Evolutionary conservation across 2,329 filamentous ascomycete species (phyloP), one percentile per base, ranked within the genome.

Genomic region (Colletotrichum melonis): DNA sequence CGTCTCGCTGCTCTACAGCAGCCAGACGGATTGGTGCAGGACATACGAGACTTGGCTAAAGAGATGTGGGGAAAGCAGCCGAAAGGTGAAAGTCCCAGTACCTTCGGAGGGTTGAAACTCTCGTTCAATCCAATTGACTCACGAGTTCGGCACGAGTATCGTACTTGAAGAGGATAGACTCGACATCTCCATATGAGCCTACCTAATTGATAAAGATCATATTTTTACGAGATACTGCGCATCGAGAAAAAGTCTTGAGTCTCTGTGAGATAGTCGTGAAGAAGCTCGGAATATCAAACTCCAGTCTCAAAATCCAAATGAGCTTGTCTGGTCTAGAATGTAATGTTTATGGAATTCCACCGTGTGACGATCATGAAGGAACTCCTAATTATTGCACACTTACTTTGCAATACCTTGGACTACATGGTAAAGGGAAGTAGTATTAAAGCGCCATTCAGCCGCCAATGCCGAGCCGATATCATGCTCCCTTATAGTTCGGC

Each of bases 1-100:
- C 75, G 76, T 24, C 77, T 78, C 69, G 65, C 75, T 19, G 72
- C 76, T 2, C 55, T 78, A 22, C 74, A 76, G 60, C 64, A 69
- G 19, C 73, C 73, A 5, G 26, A 59, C n/a, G 64, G 65, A 12
- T 19, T 74, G 5, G 35, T 54, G 22, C 24, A 63, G 28, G 73
- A 74, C 22, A 24, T 74, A 46, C 58, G 73, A 14, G 64, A 67
- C 5, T 52, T 74, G 2, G 73, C 57, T 9, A 38, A 12, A 26
- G 24, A 59, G 28, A 55, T 42, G 11, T 70, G 62, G 68, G 0
- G n/a, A 1, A 12, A 5, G 11, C 55, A 26, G 54, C 22, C 54
- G 46, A 22, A 6, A 57, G 46, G 12, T 26, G 24, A 4, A 9
- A 52, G 14, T 35, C 22, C 26, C 6, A 35, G 7, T 1, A 49